Evolutionary conservation across 2,329 filamentous ascomycete genomes (phyloP), one percentile per base, ranked within the genome.

Genomic region (Byssoonygena ceratinophila): DNA sequence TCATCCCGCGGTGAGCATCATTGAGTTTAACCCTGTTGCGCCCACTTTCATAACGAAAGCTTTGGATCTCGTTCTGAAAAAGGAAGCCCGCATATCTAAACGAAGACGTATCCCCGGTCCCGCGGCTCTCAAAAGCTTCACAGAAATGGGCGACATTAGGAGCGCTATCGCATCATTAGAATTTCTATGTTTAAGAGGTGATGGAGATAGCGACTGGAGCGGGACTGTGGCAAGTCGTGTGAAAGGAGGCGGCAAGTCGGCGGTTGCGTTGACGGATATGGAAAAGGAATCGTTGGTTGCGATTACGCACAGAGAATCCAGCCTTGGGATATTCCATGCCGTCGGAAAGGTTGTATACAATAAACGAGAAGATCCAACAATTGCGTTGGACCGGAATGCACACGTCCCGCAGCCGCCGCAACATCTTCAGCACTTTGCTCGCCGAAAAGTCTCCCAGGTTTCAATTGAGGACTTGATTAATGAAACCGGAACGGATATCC

Each of bases 281-380:
- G 92, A 97, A 66, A 75, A 80, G 54, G 84, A 94, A 57, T 90
- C 82, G 4, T 69, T 97, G 8, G 81, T 88, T 62, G 73, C 92
- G 54, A 80, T 97, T 20, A 88, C 86, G 0, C 87, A 90, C 62
- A 80, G 92, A 52, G 92, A 97, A 70, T 84, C 86, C 14, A 95
- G 84, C 57, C 74, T 98, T 2, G 92, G 91, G 1, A 88, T 98
- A 47, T 98, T 98, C 63, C 92, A 98, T 66, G 89, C 92, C 0
- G 86, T 97, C 11, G 92, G 91, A 2, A 96, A 92, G 65, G 87
- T 98, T 1, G 83, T 97, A 0, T 94, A 97, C 72, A 98, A 98
- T 72, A 98, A 96, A 66, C 80, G 92, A 43, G 78, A 85, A 20
- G 81, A 84, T 52, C 25, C 65, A 56, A 43, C 67, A 69, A 59